Base-by-base conservation (phyloP, 192 early-diverging fungal genomes). In the Fimicolochytrium jonesii region DNA sequence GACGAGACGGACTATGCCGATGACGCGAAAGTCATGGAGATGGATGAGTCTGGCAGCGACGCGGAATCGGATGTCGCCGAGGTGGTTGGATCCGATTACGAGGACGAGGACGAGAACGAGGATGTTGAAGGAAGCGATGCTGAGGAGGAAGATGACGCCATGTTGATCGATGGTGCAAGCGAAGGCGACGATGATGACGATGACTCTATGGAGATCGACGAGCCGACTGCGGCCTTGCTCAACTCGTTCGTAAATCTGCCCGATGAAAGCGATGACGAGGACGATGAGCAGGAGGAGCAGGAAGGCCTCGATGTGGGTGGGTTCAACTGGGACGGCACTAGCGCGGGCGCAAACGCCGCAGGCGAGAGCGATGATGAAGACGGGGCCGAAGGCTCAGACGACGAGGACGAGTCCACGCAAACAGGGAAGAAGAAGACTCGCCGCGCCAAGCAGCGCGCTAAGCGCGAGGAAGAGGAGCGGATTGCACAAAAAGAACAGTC, bases 371-470 rank as follows among this genome's bases (percentile, higher is more conserved):
- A 84, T 59, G 74, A 70, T 26, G 77, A 76, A 2, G 50, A 46
- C n/a, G 75, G 71, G 65, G 63, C 61, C 77, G 71, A 47, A 61
- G 67, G 56, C 71, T 41, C 49, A 46, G 58, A 64, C 49, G 66
- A 61, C 68, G 69, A 69, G 69, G 76, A 81, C 35, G 64, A 82
- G 53, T 65, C 62, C 10, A 48, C 53, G 3, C 64, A 69, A 15
- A 20, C 56, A 29, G 66, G 41, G 23, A 71, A 65, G 28, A 70
- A 76, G 53, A 70, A 77, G 59, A 68, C 70, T 10, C 82, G 83
- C 17, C 70, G 69, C 30, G 77, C 87, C 51, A 88, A 85, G 56
- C 74, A 75, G 55, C 84, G 86, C 45, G 71, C 76, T 49, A 86
- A 87, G 61, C 39, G 45, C 31, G 82, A 72, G 36, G 68, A 66